Base-by-base conservation (phyloP, 805 yeast genomes). In the Candida pini region DNA sequence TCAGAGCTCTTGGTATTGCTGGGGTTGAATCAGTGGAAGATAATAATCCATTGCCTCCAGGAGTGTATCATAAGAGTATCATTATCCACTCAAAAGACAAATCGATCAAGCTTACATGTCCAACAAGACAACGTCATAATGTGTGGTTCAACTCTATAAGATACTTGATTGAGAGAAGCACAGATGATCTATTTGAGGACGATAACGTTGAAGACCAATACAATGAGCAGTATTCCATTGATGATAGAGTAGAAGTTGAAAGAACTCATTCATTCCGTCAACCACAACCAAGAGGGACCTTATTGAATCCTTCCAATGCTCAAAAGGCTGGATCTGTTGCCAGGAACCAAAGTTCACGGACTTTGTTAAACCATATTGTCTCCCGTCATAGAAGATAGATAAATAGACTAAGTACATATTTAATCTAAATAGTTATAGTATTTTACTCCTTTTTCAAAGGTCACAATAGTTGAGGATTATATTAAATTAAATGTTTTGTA, bases 91-190 rank as follows among this genome's bases (percentile, higher is more conserved):
- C 95, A 3, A 48, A 53, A 14, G 74, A 73, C 28, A 73, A 81
- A 34, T 63, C 75, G 4, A 62, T 90, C 45, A 85, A 80, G 59
- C 65, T 90, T 34, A 90, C 97, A 0, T 89, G 97, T 60, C 79
- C 92, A 6, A 84, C 87, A 1, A 72, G 92, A 52, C 81, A 79
- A 44, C 76, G 96, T 28, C 97, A 90, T 56, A 85, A 85, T 51
- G 78, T 87, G 26, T 90, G 98, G 98, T 81, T 70, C 56, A 81
- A 85, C 49, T 84, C 96, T 0, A 64, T 90, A 41, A 71, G 82
- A 35, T 89, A 82, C 53, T 60, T 89, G 61, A 62, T 87, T 25
- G 80, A 78, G 52, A 65, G 84, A 52, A 77, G 70, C 40, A 61
- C 76, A 49, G 81, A 73, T 33, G 85, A 79, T 22, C 60, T 77